These are phyloP conservation scores for Paramarasmius palmivorus DNA, from an alignment of 1,284 basidiomycete genomes.

Conservation along the genomic window DNA sequence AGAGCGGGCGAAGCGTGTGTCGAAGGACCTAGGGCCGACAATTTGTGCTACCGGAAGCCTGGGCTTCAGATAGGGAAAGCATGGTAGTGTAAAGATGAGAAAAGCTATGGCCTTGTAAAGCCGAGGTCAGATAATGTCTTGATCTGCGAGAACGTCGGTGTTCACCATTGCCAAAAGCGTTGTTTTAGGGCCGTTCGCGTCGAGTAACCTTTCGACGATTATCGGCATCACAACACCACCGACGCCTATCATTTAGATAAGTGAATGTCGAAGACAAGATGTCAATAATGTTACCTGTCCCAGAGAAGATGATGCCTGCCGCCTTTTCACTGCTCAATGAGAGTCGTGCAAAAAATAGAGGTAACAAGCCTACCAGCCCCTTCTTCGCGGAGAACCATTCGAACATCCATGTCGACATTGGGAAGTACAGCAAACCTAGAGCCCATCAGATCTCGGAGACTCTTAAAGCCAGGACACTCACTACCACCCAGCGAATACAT, in stretches of 20 bases:
- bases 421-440: constrained; percentile 16
- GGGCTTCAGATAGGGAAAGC: constrained; percentile 12
- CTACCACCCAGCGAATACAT: constrained; percentile 15
- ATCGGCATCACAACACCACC: constrained; percentile 14
- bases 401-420: constrained; percentile 15
- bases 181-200: constrained; percentile 8
- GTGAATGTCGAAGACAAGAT: too few species aligned
- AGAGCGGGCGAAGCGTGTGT: constrained; percentile 5
- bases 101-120: constrained; percentile 7
- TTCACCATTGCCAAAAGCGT: constrained; percentile 13
- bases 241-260: constrained; percentile 1
- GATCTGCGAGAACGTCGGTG: too few species aligned
- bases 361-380: constrained; percentile 8
- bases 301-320: constrained; percentile 17
- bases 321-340: constrained; percentile 7
- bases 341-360: neutral
- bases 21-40: neutral
- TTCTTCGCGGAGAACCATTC: constrained; percentile 15
- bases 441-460: too few species aligned
- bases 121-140: too few species aligned
- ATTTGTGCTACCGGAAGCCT: constrained; percentile 8
- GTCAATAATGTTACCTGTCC: too few species aligned
- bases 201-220: constrained; percentile 8
- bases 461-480: constrained; percentile 2
- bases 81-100: constrained; percentile 5